These are phyloP conservation scores for Picocystis sp. DNA, from an alignment of 163 green algal species.

Conservation along the genomic window DNA sequence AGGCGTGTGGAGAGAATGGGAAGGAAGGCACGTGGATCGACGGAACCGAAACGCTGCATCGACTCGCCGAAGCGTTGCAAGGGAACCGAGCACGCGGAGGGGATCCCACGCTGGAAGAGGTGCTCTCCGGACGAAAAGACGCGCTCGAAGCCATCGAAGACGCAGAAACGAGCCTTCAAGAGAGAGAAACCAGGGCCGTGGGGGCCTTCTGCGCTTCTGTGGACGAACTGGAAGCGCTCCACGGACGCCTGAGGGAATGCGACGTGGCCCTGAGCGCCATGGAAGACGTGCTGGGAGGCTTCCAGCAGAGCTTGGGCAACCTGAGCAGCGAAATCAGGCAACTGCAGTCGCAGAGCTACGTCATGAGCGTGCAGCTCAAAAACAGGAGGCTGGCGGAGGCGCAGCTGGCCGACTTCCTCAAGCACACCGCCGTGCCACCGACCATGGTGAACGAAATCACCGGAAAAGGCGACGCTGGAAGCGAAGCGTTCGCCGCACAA, in stretches of 20 bases:
- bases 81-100: no score
- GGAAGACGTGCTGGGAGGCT: slow-evolving; percentile 69
- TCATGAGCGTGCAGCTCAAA: slow-evolving; percentile 66
- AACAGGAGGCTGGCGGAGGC: slow-evolving; percentile 44
- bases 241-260: slow-evolving; percentile 2
- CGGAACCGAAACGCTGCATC: no score
- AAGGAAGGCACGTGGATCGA: no score
- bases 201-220: no score
- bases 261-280: slow-evolving; percentile 43
- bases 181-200: no score
- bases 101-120: no score
- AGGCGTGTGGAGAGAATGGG: no score
- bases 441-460: slow-evolving; percentile 65
- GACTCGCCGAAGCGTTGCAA: no score
- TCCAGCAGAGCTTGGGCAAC: slow-evolving; percentile 69
- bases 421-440: slow-evolving; percentile 62
- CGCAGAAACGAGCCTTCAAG: no score
- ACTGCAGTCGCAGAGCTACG: slow-evolving; percentile 70
- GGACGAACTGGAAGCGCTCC: slow-evolving; percentile 2
- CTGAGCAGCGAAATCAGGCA: slow-evolving; percentile 73
- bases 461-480: slow-evolving; percentile 17
- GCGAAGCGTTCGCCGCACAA: background rate
- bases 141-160: no score
- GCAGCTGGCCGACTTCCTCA: slow-evolving; percentile 58
- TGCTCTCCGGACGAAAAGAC: no score